Base-by-base conservation (phyloP, 2,329 filamentous ascomycete species). In the Penicillium concentricum region DNA sequence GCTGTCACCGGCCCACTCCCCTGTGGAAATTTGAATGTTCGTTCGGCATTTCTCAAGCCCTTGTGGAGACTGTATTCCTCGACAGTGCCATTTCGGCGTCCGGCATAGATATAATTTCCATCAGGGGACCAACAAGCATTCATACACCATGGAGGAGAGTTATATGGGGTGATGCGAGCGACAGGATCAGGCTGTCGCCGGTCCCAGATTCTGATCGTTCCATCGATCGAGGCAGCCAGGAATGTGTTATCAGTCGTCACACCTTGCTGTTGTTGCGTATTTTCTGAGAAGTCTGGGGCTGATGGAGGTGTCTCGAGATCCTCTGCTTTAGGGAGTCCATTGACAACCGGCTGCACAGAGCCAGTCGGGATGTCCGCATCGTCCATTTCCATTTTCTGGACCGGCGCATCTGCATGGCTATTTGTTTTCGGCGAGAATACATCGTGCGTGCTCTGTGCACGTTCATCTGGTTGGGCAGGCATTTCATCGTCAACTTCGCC, bases 61-160 rank as follows among this genome's bases (percentile, higher is more conserved):
- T 92, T 91, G 71, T 94, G 91, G 18, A 99, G 81, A 68, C 86
- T 91, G 75, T 90, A 99, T 74, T 99, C 94, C 65, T 99, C 94
- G 0, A 99, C 94, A 0, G 91, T 95, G 50, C 91, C 85, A 73
- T 97, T 97, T 56, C 94, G 83, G 28, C 94, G 82, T 0, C 94
- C 94, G 0, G 90, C 92, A 75, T 96, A 99, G 67, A 99, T 92
- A 74, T 86, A 91, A 75, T 97, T 97, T 15, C 94, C 94, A 71
- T 97, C 90, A 0, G 92, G 92, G 53, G 89, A 93, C 94, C 94
- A 99, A 77, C 92, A 96, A 0, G 92, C 91, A 63, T 91, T 92
- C 87, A 96, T 97, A 74, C 93, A 97, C 93, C 93, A 99, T 0
- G 93, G 94, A 1, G 94, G 93, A 0, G 91, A 90, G 12, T 86